Evolutionary conservation across 176 grass and related monocot species (phyloP), one percentile per base, ranked within the genome.

Genomic region (Alopecurus myosuroides): DNA sequence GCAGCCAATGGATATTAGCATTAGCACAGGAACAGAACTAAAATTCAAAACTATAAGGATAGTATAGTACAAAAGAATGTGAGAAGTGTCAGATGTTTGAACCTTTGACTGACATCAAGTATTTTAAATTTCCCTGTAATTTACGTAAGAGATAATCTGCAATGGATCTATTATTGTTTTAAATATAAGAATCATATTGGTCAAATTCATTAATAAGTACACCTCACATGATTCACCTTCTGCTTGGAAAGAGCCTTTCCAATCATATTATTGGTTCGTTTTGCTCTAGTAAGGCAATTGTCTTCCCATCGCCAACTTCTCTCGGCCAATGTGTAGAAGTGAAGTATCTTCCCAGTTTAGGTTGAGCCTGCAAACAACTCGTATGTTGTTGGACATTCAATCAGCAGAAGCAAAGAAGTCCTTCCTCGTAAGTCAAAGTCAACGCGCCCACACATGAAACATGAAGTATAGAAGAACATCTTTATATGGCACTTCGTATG

Each of bases 301-400:
- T 74, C 74, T 91, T 82, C 41, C 88, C 87, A 76, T 74, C 94
- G 94, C n/a, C n/a, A n/a, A n/a, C n/a, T n/a, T n/a, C n/a, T n/a
- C n/a, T n/a, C n/a, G n/a, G n/a, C n/a, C n/a, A 33, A 97, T 82
- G 91, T 97, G 89, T 85, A 97, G 85, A 39, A 94, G 77, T 46
- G 94, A 92, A 63, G 80, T 71, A 67, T 82, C 65, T 82, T 97
- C 84, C 94, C 94, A 97, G 33, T 85, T 75, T 66, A 97, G 64
- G 83, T 85, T 10, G 88, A 82, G 76, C 42, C 80, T 4, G 87
- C 94, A 89, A 94, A 79, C 83, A 94, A 86, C 86, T 97, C 94
- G 52, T 97, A 97, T 78, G 94, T 97, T 69, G 94, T 94, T 80
- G 91, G 94, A 17, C 94, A 97, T 80, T 97, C 94, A 76, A 97